Conservation (phyloP, 257 asterid genomes). For the Scutellaria barbata region DNA sequence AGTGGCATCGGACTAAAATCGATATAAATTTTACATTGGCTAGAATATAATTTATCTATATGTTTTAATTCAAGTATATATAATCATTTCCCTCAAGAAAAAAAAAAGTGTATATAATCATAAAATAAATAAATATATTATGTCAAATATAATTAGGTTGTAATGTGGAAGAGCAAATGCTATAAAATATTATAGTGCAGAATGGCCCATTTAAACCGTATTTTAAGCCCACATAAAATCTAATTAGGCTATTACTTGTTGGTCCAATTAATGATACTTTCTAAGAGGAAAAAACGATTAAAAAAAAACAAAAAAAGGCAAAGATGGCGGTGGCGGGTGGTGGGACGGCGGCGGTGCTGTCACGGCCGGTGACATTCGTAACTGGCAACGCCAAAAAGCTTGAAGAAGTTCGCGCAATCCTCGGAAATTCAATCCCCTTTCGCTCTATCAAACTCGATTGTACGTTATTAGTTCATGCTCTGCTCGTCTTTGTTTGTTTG, state of each 20-base stretch:
- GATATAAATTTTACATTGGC: too few relatives aligned
- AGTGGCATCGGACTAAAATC: too few relatives aligned
- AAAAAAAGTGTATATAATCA: too few relatives aligned
- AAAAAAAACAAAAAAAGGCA: constrained; percentile 13
- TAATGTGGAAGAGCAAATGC: too few relatives aligned
- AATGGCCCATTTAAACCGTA: background rate
- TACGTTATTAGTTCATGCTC: constrained; percentile 28
- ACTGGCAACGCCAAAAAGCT: constrained; percentile 95
- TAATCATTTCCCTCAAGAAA: too few relatives aligned
- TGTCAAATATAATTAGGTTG: too few relatives aligned
- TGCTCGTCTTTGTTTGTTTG: constrained; percentile 9
- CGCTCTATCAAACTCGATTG: constrained; percentile 83
- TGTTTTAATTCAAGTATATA: too few relatives aligned
- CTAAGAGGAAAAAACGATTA: background rate
- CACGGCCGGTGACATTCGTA: constrained; percentile 87
- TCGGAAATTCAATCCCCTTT: constrained; percentile 85
- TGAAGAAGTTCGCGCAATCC: constrained; percentile 83
- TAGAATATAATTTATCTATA: too few relatives aligned
- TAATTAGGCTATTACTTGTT: background rate
- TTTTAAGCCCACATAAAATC: background rate
- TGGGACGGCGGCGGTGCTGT: constrained; percentile 49
- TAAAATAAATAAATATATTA: too few relatives aligned
- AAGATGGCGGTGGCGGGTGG: constrained; percentile 60
- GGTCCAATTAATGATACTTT: background rate
- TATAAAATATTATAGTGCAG: background rate